These are phyloP conservation scores for Carex pumila DNA, from an alignment of 176 grass and related monocot genomes.

Conservation along the genomic window DNA sequence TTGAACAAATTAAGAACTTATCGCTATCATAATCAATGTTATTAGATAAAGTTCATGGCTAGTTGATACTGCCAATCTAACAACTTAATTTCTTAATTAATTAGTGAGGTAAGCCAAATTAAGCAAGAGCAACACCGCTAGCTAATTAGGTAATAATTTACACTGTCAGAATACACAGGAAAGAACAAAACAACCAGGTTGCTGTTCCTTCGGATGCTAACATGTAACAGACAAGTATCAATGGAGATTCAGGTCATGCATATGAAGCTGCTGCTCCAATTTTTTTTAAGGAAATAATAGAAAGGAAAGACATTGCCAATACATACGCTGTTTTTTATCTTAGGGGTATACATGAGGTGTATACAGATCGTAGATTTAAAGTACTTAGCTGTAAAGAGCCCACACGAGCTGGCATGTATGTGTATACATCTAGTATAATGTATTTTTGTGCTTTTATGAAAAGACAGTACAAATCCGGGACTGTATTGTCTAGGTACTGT, in stretches of 20 bases:
- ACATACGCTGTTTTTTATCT: conserved; percentile 9
- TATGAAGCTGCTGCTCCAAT: background rate
- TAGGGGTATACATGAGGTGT: background rate
- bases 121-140: background rate
- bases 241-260: background rate
- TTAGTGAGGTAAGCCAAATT: background rate
- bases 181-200: conserved; percentile 23
- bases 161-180: background rate
- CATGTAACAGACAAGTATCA: conserved; percentile 7
- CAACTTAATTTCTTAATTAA: background rate
- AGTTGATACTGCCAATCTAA: background rate
- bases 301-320: conserved; percentile 7
- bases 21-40: conserved; percentile 16
- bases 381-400: conserved; percentile 20
- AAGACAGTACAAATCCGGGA: conserved; percentile 4
- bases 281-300: background rate
- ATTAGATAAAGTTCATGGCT: conserved; percentile 4
- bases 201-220: conserved; percentile 13
- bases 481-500: conserved; percentile 10
- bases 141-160: background rate
- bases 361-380: conserved; percentile 25
- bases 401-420: conserved; percentile 17
- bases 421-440: background rate
- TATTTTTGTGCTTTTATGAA: background rate
- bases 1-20: background rate